A percentile compares a stretch with the other conserved stretches of the same genome.
phyloP scores from a whole-genome alignment of 2,329 filamentous ascomycete genomes.

The Arthrobotrys iridis region DNA sequence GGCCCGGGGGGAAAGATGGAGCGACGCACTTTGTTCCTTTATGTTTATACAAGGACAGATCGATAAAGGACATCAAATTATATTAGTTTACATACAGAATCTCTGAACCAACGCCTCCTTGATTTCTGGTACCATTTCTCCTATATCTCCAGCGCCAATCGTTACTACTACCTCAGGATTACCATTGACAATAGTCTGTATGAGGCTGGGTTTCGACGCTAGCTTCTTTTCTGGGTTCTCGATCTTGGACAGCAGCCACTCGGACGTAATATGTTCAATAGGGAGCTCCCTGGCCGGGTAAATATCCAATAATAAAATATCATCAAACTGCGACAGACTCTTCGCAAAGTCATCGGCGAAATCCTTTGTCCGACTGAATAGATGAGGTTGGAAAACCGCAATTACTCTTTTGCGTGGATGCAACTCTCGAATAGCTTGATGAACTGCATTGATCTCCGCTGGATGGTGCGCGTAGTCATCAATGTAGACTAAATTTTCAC shows the following conservation, averaged over 20 bases:
- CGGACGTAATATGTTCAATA: neutral
- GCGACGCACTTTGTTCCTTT: no score
- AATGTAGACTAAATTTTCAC: neutral
- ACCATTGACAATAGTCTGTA: neutral
- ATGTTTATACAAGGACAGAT: no score
- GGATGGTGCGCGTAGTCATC: slow-evolving; percentile 7
- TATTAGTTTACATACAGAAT: no score
- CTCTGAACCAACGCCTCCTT: neutral
- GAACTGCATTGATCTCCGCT: slow-evolving; percentile 6
- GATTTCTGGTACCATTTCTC: slow-evolving; percentile 2
- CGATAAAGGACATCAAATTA: no score
- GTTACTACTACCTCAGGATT: neutral
- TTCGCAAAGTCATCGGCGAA: slow-evolving; percentile 8
- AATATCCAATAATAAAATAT: slow-evolving; percentile 1
- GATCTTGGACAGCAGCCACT: neutral
- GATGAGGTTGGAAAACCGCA: slow-evolving; percentile 13
- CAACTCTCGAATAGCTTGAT: slow-evolving; percentile 6
- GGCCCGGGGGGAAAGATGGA: no score
- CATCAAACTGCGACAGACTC: slow-evolving; percentile 1
- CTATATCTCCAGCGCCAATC: slow-evolving; percentile 14
- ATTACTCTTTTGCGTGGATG: neutral
- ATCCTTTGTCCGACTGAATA: slow-evolving; percentile 21
- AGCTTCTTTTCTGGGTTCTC: neutral
- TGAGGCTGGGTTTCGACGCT: neutral
- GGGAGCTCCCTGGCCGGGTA: neutral